Evolutionary conservation across 345 rosid species (phyloP).

Genomic region (Populus pruinosa): DNA sequence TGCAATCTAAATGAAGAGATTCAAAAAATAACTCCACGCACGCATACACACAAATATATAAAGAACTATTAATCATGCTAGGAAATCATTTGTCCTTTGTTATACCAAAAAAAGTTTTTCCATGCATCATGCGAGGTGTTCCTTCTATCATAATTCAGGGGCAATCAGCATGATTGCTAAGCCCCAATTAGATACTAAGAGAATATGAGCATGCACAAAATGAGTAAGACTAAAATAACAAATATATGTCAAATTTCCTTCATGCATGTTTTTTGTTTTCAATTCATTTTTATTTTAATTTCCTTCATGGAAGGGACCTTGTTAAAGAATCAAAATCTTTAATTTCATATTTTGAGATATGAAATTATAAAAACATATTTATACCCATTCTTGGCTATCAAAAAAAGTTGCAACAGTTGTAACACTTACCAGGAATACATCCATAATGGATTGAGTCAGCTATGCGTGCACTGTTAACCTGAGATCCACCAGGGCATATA

Average conservation of each 20-base stretch:
- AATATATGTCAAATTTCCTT: neutral
- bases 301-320: neutral
- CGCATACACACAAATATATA: too few relatives aligned
- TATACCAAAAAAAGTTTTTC: neutral
- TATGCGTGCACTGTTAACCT: slow-evolving; percentile 97
- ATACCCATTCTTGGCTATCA: neutral
- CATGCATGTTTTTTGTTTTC: neutral
- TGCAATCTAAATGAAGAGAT: too few relatives aligned
- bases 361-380: neutral
- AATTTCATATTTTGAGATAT: neutral
- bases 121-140: neutral
- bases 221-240: neutral
- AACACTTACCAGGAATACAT: slow-evolving; percentile 84
- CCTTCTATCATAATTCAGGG: neutral
- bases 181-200: neutral
- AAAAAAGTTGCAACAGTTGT: neutral
- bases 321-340: neutral
- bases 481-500: slow-evolving; percentile 99
- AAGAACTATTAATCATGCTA: too few relatives aligned
- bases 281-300: too few relatives aligned
- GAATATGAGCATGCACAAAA: neutral
- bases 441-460: slow-evolving; percentile 97
- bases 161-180: neutral
- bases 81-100: neutral
- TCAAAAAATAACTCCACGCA: too few relatives aligned